Conservation (phyloP, 202 grass and related monocot species). For the Schoenoplectus tabernaemontani region DNA sequence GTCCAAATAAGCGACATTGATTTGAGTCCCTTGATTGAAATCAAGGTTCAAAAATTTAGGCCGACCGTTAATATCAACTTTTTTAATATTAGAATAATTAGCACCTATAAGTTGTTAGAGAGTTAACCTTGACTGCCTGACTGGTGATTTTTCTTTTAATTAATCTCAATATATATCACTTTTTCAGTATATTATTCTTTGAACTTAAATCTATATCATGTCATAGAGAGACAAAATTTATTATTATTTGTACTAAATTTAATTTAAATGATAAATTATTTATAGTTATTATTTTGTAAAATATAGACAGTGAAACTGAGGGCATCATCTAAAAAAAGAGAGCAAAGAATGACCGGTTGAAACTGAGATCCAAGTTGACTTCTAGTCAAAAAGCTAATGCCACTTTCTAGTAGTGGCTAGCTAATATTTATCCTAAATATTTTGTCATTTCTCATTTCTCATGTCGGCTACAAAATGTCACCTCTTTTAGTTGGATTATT, state of each 20-base stretch:
- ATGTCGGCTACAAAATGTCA: conserved; percentile 11
- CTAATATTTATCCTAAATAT: too few species aligned
- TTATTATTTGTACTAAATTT: too few species aligned
- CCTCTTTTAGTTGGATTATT: background rate
- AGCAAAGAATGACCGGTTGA: background rate
- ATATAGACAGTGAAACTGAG: background rate
- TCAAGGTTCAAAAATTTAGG: background rate
- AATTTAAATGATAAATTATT: too few species aligned
- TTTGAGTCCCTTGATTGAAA: background rate
- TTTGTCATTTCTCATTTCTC: background rate
- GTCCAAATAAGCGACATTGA: background rate
- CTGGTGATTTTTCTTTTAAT: background rate
- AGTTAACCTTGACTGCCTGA: background rate
- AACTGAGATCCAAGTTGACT: background rate
- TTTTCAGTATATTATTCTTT: too few species aligned
- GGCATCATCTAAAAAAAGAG: background rate
- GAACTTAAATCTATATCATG: too few species aligned
- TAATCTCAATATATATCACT: too few species aligned
- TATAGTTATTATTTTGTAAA: background rate
- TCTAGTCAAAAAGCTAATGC: background rate
- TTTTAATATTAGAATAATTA: background rate
- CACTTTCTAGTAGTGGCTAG: background rate
- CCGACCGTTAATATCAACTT: background rate
- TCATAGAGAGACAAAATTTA: too few species aligned
- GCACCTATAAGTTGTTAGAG: background rate